Percentiles rank a stretch among this genome's conserved stretches.
Conservation (phyloP, 371 early-diverging fungal species). For the Lichtheimia hyalospora region DNA sequence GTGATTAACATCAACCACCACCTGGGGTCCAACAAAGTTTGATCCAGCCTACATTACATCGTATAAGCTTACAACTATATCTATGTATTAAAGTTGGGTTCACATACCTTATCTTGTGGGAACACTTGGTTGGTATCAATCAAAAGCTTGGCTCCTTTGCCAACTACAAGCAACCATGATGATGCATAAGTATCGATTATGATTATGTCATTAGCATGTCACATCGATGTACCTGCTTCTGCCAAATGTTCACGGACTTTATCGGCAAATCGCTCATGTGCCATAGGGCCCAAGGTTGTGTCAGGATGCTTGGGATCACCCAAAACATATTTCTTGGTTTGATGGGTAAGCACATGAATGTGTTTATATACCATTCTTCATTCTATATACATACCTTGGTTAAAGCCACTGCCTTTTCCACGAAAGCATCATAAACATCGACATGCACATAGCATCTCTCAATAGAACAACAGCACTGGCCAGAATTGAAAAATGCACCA, state of each 20-base stretch:
- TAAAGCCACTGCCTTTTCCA: conserved; percentile 63
- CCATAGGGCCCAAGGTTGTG: conserved; percentile 82
- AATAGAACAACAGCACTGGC: conserved; percentile 84
- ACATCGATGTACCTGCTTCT: conserved; percentile 58
- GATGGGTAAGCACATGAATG: background rate
- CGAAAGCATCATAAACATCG: conserved; percentile 72
- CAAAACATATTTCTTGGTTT: conserved; percentile 46
- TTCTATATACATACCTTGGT: conserved; percentile 45
- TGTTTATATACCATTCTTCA: background rate
- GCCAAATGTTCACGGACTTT: conserved; percentile 68
- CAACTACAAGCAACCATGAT: conserved; percentile 25
- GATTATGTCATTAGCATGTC: too few species aligned
- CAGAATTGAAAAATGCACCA: conserved; percentile 85
- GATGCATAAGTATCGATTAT: background rate
- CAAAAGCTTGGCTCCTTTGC: conserved; percentile 67
- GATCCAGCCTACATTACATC: conserved; percentile 44
- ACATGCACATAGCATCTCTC: conserved; percentile 86
- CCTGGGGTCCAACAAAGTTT: conserved; percentile 76
- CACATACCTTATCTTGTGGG: conserved; percentile 59
- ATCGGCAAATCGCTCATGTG: conserved; percentile 66
- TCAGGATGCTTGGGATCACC: conserved; percentile 69
- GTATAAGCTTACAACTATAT: background rate
- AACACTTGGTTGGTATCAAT: conserved; percentile 59
- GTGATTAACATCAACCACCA: conserved; percentile 73
- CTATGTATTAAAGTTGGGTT: background rate